These are phyloP conservation scores for Lasiodiplodia hormozganensis DNA, from an alignment of 2,329 filamentous ascomycete genomes.

Conservation along the genomic window DNA sequence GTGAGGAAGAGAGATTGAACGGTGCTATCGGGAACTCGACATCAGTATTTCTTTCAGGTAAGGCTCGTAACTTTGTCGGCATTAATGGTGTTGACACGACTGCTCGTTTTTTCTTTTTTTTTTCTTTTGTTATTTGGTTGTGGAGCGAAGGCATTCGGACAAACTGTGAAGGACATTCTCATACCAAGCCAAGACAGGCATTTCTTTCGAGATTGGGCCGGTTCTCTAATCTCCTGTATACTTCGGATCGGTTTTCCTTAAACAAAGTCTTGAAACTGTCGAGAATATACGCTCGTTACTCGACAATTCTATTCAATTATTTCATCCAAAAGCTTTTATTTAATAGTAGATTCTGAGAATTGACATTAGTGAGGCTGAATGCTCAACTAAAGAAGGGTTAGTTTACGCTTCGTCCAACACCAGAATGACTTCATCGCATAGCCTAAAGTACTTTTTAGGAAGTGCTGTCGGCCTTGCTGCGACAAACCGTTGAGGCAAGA, in stretches of 20 bases:
- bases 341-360: too few relatives aligned
- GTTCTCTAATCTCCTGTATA: not conserved
- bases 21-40: too few relatives aligned
- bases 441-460: too few relatives aligned
- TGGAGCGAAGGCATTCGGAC: not conserved
- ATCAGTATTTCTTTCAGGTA: not conserved
- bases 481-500: not conserved
- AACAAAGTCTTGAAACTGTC: not conserved
- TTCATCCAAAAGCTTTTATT: too few relatives aligned
- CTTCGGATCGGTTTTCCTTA: not conserved
- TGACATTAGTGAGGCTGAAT: not conserved
- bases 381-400: too few relatives aligned
- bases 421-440: too few relatives aligned
- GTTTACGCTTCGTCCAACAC: too few relatives aligned
- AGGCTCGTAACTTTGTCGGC: too few relatives aligned
- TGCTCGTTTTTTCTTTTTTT: not conserved
- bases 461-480: too few relatives aligned
- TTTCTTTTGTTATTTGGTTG: not conserved
- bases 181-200: too few relatives aligned
- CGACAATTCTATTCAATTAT: not conserved
- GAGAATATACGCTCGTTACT: not conserved
- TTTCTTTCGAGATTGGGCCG: not conserved
- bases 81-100: not conserved
- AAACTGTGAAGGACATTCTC: not conserved
- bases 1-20: slow-evolving; percentile 12